A percentile compares a stretch with the other conserved stretches of the same genome.
Evolutionary conservation across 1,284 basidiomycete genomes (phyloP).

Genomic region (Mycena sp.): DNA sequence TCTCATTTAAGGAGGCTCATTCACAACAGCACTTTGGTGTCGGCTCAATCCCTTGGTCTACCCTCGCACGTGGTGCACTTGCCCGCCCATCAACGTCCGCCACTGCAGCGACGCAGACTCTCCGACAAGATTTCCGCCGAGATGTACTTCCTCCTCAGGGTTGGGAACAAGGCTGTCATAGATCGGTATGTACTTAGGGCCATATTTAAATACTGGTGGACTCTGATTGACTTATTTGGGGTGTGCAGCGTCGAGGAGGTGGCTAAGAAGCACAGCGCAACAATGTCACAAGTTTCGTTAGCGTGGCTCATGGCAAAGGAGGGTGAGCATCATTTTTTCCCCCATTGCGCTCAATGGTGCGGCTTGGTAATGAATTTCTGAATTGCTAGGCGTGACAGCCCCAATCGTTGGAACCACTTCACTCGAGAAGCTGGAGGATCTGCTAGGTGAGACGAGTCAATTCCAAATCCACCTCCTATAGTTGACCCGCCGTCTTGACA

Average conservation of each 20-base stretch:
- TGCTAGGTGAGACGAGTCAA: no score
- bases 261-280: slow-evolving; percentile 56
- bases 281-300: slow-evolving; percentile 69
- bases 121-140: not conserved
- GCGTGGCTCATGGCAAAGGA: slow-evolving; percentile 61
- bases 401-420: no score
- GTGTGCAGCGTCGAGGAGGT: slow-evolving; percentile 55
- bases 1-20: not conserved
- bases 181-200: slow-evolving; percentile 2
- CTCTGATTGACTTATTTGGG: not conserved
- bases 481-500: no score
- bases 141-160: slow-evolving; percentile 13
- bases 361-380: no score
- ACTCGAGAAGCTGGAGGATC: no score
- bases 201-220: no score
- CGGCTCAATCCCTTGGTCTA: slow-evolving; percentile 61
- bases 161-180: not conserved
- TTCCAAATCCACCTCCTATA: no score
- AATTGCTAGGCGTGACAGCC: no score
- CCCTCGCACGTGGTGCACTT: slow-evolving; percentile 59
- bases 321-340: slow-evolving; percentile 29
- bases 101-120: not conserved
- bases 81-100: slow-evolving; percentile 49
- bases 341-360: not conserved
- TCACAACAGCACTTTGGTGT: slow-evolving; percentile 33